phyloP scores from a whole-genome alignment of 2,329 filamentous ascomycete genomes.

The Tolypocladium tundrense region DNA sequence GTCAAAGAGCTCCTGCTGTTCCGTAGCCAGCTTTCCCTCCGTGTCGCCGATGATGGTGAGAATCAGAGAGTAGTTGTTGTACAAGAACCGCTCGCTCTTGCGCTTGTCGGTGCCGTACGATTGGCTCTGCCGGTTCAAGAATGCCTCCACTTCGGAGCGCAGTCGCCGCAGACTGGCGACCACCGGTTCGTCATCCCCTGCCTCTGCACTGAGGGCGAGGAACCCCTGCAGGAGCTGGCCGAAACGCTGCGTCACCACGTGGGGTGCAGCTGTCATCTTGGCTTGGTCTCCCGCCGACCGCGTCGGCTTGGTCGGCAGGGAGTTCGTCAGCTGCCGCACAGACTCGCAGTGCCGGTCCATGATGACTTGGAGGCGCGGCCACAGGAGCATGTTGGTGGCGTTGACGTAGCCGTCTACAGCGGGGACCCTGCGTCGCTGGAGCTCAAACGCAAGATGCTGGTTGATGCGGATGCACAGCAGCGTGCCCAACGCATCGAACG shows the following conservation, averaged over 20 bases:
- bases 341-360: slow-evolving; percentile 92
- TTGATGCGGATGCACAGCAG: slow-evolving; percentile 89
- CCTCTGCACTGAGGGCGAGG: slow-evolving; percentile 72
- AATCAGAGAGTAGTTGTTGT: slow-evolving; percentile 94
- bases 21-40: slow-evolving; percentile 60
- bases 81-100: slow-evolving; percentile 79
- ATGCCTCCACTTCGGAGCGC: slow-evolving; percentile 71
- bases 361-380: slow-evolving; percentile 88
- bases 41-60: slow-evolving; percentile 80
- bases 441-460: slow-evolving; percentile 86
- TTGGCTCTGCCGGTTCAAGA: slow-evolving; percentile 68
- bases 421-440: slow-evolving; percentile 84
- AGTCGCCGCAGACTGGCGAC: slow-evolving; percentile 69
- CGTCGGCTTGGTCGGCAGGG: slow-evolving; percentile 34
- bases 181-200: slow-evolving; percentile 89
- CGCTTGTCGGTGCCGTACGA: slow-evolving; percentile 62
- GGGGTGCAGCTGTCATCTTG: slow-evolving; percentile 69
- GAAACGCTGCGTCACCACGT: slow-evolving; percentile 89
- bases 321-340: slow-evolving; percentile 52
- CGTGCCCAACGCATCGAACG: slow-evolving; percentile 76
- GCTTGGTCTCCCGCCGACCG: slow-evolving; percentile 38
- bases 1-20: slow-evolving; percentile 69
- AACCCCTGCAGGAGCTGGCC: slow-evolving; percentile 85
- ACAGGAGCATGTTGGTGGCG: slow-evolving; percentile 87
- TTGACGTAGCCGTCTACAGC: slow-evolving; percentile 88